Evolutionary conservation across 345 rosid species (phyloP).

Genomic region (Citrus unshiu): DNA sequence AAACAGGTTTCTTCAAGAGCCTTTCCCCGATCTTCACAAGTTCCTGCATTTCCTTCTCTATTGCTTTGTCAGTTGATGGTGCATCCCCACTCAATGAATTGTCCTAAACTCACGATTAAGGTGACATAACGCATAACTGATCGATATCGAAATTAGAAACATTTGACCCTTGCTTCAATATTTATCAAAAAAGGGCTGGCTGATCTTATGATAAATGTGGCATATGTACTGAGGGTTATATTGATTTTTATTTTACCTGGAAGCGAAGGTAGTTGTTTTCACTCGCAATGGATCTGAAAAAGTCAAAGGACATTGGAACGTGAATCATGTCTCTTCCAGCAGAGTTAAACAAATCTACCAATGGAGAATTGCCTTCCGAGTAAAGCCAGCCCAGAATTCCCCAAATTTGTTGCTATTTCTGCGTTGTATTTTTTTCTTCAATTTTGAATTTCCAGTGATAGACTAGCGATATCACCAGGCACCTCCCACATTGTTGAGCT

Average conservation of each 20-base stretch:
- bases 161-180: not conserved
- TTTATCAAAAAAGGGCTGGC: no score
- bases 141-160: no score
- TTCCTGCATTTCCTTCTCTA: slow-evolving; percentile 6
- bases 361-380: slow-evolving; percentile 11
- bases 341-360: slow-evolving; percentile 22
- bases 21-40: slow-evolving; percentile 12
- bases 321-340: slow-evolving; percentile 32
- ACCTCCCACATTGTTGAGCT: slow-evolving; percentile 14
- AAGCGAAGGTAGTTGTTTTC: slow-evolving; percentile 28
- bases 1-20: slow-evolving; percentile 14
- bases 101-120: not conserved
- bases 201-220: not conserved
- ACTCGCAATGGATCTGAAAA: slow-evolving; percentile 22
- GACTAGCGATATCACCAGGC: slow-evolving; percentile 27
- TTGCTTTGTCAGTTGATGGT: slow-evolving; percentile 15
- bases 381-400: slow-evolving; percentile 29
- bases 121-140: no score
- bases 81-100: slow-evolving; percentile 10
- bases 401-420: slow-evolving; percentile 29
- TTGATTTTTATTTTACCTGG: slow-evolving; percentile 10
- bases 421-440: slow-evolving; percentile 17
- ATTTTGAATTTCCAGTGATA: slow-evolving; percentile 17
- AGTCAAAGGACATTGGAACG: slow-evolving; percentile 18
- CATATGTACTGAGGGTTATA: not conserved